phyloP scores from a whole-genome alignment of 2,329 filamentous ascomycete species.

The Fusarium mangiferae region DNA sequence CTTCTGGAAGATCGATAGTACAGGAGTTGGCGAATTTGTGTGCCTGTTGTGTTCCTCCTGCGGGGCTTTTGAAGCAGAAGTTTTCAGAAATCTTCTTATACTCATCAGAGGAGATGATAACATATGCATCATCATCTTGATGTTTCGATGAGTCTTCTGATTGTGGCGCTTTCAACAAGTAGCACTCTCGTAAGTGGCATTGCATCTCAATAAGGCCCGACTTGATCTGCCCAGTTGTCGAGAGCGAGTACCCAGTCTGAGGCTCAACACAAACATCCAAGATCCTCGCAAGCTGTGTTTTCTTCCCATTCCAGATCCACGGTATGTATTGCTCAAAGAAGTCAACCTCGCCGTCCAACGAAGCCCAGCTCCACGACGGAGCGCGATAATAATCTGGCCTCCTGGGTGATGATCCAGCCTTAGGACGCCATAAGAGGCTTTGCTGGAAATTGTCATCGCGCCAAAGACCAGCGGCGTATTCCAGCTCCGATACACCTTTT shows the following conservation, averaged over 20 bases:
- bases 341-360: neutral
- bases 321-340: neutral
- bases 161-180: neutral
- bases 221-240: neutral
- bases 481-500: rapidly evolving
- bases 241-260: rapidly evolving
- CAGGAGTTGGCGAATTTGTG: neutral
- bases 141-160: rapidly evolving
- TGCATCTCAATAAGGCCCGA: neutral
- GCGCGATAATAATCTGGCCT: neutral
- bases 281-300: neutral
- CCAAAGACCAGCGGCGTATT: neutral
- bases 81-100: neutral
- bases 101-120: neutral
- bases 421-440: neutral
- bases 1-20: neutral
- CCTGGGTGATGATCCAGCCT: rapidly evolving
- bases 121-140: rapidly evolving
- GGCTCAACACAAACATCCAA: neutral
- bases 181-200: neutral
- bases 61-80: rapidly evolving
- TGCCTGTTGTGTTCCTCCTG: rapidly evolving
- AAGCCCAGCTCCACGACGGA: slow-evolving; percentile 6
- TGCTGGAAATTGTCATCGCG: neutral
- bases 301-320: neutral